Conservation (phyloP, 208 protist species). For the Phytomonas francai region DNA sequence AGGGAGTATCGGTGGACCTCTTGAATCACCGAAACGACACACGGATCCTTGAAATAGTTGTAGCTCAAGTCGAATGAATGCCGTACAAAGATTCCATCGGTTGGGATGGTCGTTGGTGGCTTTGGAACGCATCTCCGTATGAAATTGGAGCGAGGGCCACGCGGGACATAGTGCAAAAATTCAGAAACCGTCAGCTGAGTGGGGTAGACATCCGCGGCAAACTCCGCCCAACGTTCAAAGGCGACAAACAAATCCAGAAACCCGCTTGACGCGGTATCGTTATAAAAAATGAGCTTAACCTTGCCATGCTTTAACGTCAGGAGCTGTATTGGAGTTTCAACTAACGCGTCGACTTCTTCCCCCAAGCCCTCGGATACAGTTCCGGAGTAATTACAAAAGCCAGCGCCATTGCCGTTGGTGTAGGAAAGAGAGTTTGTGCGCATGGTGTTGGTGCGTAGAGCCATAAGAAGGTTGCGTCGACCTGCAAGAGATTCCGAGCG, state of each 20-base stretch:
- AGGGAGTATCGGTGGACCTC: conserved; percentile 84
- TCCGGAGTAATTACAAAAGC: too few relatives aligned
- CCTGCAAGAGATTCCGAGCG: too few relatives aligned
- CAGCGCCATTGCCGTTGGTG: too few relatives aligned
- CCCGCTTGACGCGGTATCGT: conserved; percentile 48
- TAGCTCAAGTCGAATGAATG: conserved; percentile 45
- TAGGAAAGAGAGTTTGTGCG: too few relatives aligned
- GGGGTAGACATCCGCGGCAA: conserved; percentile 41
- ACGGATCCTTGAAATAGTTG: conserved; percentile 44
- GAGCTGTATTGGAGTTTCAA: conserved; percentile 14
- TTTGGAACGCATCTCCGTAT: conserved; percentile 48
- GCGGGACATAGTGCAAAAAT: conserved; percentile 51
- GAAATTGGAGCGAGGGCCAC: conserved; percentile 61
- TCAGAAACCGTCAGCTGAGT: conserved; percentile 47
- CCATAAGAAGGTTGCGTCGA: too few relatives aligned
- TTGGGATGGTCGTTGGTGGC: conserved; percentile 45
- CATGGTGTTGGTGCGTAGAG: too few relatives aligned
- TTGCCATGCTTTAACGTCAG: conserved; percentile 64
- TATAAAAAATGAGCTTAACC: conserved; percentile 65
- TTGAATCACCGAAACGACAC: conserved; percentile 48
- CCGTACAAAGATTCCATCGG: conserved; percentile 53
- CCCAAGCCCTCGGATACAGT: too few relatives aligned
- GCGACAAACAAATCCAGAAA: conserved; percentile 66
- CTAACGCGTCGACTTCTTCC: too few relatives aligned
- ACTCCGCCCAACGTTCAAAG: conserved; percentile 65